Percentiles rank a stretch among this genome's conserved stretches.
phyloP scores from a whole-genome alignment of 2,329 filamentous ascomycete species.

The Chaetomiaceae sp. region DNA sequence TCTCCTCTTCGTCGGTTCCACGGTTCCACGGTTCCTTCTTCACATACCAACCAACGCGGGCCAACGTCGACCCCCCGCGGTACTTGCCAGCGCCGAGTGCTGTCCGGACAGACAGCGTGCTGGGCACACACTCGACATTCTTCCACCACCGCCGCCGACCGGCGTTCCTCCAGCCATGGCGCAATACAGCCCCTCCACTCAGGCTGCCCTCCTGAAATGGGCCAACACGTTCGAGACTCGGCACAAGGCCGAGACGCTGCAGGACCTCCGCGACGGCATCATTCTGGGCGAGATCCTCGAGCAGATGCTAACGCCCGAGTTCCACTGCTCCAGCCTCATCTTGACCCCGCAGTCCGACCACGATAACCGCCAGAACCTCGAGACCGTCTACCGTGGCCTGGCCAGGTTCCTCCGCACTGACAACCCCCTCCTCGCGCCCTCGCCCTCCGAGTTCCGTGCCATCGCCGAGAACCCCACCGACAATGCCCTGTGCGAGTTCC shows the following conservation, averaged over 20 bases:
- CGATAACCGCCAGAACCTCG: conserved; percentile 82
- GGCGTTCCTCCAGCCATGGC: conserved; percentile 31
- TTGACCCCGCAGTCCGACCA: conserved; percentile 41
- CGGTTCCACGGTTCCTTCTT: background rate
- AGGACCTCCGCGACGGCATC: conserved; percentile 49
- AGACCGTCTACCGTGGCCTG: conserved; percentile 79
- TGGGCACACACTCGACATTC: background rate
- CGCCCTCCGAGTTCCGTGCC: conserved; percentile 53
- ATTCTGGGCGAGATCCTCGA: conserved; percentile 50
- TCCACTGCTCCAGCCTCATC: conserved; percentile 51
- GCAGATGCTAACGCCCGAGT: conserved; percentile 53
- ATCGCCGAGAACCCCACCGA: conserved; percentile 53
- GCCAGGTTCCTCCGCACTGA: conserved; percentile 65
- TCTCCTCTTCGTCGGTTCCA: too few relatives aligned
- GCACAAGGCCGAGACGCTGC: conserved; percentile 43
- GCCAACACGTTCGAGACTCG: conserved; percentile 43
- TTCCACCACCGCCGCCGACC: background rate
- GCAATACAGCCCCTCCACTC: conserved; percentile 32
- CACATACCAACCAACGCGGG: background rate
- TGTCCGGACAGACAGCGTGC: too few relatives aligned
- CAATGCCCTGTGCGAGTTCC: conserved; percentile 46
- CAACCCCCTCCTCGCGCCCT: conserved; percentile 46
- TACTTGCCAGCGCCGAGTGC: too few relatives aligned
- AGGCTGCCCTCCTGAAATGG: conserved; percentile 54
- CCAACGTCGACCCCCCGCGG: too few relatives aligned